Evolutionary conservation across 1,284 basidiomycete genomes (phyloP), one percentile per base, ranked within the genome.

Genomic region (Blastosporella zonata): DNA sequence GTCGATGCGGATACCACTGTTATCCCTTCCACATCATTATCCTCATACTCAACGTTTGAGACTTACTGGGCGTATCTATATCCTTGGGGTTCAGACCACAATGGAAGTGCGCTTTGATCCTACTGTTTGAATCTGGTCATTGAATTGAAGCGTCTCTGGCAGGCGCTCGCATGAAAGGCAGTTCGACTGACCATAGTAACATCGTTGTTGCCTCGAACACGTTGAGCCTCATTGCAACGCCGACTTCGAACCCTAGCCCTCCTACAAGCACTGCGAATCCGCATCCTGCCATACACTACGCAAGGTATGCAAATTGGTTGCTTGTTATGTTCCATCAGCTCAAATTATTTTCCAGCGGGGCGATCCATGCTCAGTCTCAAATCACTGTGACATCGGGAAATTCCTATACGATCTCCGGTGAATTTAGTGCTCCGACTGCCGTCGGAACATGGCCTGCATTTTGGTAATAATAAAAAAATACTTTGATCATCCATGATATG

Each of bases 81-180:
- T 47, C 71, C 72, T 5, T 74, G 72, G 72, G 72, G 72, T 3
- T 68, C 69, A 27, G 72, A 73, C 39, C 72, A 74, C 56, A 74
- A 74, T 43, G 72, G 72, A 46, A 70, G 72, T 72, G 52, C 21
- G 66, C 62, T 6, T 21, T 18, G 15, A 21, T 9, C 10, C 22
- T 17, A 18, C 18, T 12, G 20, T 29, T 46, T n/a, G 38, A 13
- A 20, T 40, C 15, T 38, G 13, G 17, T 17, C 18, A 33, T 20
- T 15, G n/a, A 22, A 33, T 7, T 12, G n/a, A n/a, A n/a, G n/a
- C n/a, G n/a, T 18, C 20, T 20, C 9, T 8, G 2, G 28, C 38
- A 73, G 71, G 68, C 52, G 72, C 67, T 22, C 65, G 72, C 9
- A 73, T 73, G 72, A 62, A 63, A 38, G 70, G 69, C 23, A 72